phyloP scores from a whole-genome alignment of 2,329 filamentous ascomycete genomes.

The Pseudohalonectria lignicola region DNA sequence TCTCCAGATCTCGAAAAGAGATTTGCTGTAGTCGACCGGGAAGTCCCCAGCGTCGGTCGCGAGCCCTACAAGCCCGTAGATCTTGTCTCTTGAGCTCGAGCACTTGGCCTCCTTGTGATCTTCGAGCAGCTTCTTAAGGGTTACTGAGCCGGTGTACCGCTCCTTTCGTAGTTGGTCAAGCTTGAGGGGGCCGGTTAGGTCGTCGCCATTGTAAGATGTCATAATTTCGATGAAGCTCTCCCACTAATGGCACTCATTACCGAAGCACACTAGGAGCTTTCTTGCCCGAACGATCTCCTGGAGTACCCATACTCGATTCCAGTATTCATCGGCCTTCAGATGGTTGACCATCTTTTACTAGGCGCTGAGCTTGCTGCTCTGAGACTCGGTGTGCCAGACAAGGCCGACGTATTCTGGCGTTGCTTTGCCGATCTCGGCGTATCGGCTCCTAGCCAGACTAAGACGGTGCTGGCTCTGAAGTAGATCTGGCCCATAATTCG shows the following conservation, averaged over 20 bases:
- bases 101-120: constrained; percentile 13
- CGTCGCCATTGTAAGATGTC: no score
- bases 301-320: background rate
- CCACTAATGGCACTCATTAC: no score
- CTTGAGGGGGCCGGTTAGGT: constrained; percentile 7
- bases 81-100: constrained; percentile 16
- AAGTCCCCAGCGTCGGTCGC: constrained; percentile 14
- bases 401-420: no score
- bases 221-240: no score
- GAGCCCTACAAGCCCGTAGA: constrained; percentile 18
- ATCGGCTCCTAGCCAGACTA: constrained; percentile 9
- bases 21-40: constrained; percentile 16
- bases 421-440: background rate
- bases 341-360: background rate
- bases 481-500: constrained; percentile 13
- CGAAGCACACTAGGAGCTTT: background rate
- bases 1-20: constrained; percentile 14
- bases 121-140: constrained; percentile 11
- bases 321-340: background rate
- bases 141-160: constrained; percentile 6
- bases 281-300: background rate
- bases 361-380: background rate
- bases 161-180: constrained; percentile 8
- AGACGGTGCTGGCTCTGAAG: constrained; percentile 8
- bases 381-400: no score